Evolutionary conservation across 495 filamentous ascomycete genomes (phyloP), one percentile per base, ranked within the genome.

Genomic region (Rusavskia elegans): DNA sequence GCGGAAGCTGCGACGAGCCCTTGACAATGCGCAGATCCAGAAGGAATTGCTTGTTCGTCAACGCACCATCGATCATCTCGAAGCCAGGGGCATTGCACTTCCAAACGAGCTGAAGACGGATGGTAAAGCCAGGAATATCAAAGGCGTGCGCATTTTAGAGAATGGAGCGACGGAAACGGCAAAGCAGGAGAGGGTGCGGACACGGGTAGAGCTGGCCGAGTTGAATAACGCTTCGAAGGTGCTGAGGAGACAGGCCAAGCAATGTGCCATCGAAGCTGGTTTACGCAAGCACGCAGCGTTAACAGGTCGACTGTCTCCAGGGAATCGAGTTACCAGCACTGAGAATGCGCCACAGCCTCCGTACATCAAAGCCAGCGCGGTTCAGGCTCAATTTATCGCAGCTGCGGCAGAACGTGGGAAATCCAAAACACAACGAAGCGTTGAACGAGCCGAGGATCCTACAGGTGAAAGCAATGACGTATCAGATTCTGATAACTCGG

Each of bases 211-310:
- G 20, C 52, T 63, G 9, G 53, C 51, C 11, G 54, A 61, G 27
- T 61, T 59, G 41, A 61, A 63, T 19, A 41, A 42, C 11, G 46
- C 50, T 29, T 55, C 57, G 48, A 54, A 54, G 14, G 52, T 63
- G 23, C 46, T 63, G 19, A 54, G 61, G 10, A 57, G 38, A 39
- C 61, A 63, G 39, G 61, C 61, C 13, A 63, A 63, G 40, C 46
- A 61, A 20, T 46, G 39, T 27, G 56, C 59, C 14, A 53, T 63
- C 6, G 57, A 59, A 38, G 57, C 61, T 17, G 61, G 61, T 21
- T 46, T 63, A n/a, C 55, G 56, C 1, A 59, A 59, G 29, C 52
- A 63, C 48, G 59, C 59, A 11, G 59, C 59, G 57, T 29, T 61
- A 13, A 55, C 53, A 4, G 57, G 57, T 13, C 21, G 29, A 13